A percentile compares a stretch with the other conserved stretches of the same genome.
phyloP scores from a whole-genome alignment of 2,329 filamentous ascomycete species.

The Lachnellula subtilissima region DNA sequence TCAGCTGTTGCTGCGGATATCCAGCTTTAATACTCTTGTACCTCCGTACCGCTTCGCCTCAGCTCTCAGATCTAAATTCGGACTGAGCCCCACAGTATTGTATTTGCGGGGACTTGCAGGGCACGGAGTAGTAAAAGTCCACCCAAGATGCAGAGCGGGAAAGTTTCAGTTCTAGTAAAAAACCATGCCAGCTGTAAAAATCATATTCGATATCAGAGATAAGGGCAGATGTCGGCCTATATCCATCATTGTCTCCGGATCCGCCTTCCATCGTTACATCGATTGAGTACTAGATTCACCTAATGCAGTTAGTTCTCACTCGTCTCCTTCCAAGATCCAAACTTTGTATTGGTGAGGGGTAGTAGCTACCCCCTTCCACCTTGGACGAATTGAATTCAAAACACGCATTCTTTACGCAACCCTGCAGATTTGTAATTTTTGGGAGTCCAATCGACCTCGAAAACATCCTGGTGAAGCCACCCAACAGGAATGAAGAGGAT shows the following conservation, averaged over 20 bases:
- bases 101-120: slow-evolving; percentile 7
- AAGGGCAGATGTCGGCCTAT: slow-evolving; percentile 15
- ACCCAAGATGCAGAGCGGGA: slow-evolving; percentile 3
- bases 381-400: not conserved
- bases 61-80: not conserved
- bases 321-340: not conserved
- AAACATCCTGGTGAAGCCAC: not conserved
- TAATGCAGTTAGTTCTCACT: slow-evolving; percentile 8
- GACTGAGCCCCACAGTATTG: slow-evolving; percentile 1
- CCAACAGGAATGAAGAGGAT: not conserved
- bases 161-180: not conserved
- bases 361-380: not conserved
- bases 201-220: slow-evolving; percentile 11
- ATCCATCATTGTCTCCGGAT: slow-evolving; percentile 4
- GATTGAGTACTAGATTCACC: not conserved
- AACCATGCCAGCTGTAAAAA: not conserved
- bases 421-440: not conserved
- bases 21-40: not conserved
- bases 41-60: not conserved
- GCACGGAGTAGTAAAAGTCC: slow-evolving; percentile 1
- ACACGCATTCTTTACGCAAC: slow-evolving; percentile 1
- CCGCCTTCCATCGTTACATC: not conserved
- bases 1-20: too few species aligned
- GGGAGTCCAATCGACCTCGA: not conserved
- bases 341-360: slow-evolving; percentile 3